These are phyloP conservation scores for Rhynchosporium graminicola DNA, from an alignment of 2,329 filamentous ascomycete genomes.

Conservation along the genomic window DNA sequence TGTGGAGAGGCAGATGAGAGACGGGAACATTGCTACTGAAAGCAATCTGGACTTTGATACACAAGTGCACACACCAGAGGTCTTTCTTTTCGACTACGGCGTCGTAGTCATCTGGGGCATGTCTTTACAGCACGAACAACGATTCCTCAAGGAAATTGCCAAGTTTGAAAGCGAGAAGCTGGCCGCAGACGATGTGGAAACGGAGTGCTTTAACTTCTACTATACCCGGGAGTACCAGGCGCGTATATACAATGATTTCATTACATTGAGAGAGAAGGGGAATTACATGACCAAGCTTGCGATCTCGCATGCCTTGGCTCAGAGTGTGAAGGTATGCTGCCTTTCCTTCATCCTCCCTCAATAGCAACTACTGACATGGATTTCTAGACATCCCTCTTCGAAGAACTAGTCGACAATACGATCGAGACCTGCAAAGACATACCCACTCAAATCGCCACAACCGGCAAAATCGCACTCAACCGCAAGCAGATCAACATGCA, in stretches of 20 bases:
- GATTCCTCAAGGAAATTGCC: constrained; percentile 88
- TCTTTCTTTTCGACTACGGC: constrained; percentile 96
- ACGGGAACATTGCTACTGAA: constrained; percentile 42
- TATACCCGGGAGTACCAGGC: constrained; percentile 98
- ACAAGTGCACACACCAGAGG: constrained; percentile 85
- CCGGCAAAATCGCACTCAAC: constrained; percentile 86
- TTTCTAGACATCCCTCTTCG: constrained; percentile 81
- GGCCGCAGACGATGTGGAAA: constrained; percentile 83
- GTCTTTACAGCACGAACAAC: constrained; percentile 83
- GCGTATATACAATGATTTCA: constrained; percentile 99
- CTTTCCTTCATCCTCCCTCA: constrained; percentile 4
- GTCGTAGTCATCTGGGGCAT: constrained; percentile 99
- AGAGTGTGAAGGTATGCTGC: constrained; percentile 79
- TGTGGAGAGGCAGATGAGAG: constrained; percentile 39
- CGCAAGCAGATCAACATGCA: constrained; percentile 98
- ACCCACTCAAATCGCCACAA: constrained; percentile 87
- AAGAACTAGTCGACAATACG: constrained; percentile 91
- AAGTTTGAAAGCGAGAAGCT: constrained; percentile 95
- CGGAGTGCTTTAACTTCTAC: constrained; percentile 99
- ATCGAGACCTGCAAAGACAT: constrained; percentile 93
- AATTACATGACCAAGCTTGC: constrained; percentile 99
- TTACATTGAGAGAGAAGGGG: constrained; percentile 86
- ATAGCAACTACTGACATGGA: background rate
- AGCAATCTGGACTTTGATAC: constrained; percentile 75
- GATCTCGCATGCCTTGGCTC: constrained; percentile 91